Conservation (phyloP, 257 asterid genomes). For the Eucommia ulmoides region DNA sequence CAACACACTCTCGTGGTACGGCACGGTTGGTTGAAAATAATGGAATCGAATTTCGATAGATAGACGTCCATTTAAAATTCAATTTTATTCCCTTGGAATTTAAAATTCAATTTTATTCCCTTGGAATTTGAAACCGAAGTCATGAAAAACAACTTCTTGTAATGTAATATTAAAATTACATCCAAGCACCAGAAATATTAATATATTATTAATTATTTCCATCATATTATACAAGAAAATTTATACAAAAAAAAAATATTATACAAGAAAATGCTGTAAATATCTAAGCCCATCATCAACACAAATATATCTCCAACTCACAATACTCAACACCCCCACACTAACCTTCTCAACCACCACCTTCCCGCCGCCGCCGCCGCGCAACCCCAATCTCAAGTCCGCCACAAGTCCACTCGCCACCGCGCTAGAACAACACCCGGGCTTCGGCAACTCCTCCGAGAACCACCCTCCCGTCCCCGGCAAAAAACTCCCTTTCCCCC, state of each 20-base stretch:
- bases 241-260: no score
- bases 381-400: slow-evolving; percentile 60
- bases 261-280: slow-evolving; percentile 65
- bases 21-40: no score
- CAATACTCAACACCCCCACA: slow-evolving; percentile 59
- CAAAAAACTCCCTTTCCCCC: slow-evolving; percentile 51
- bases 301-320: slow-evolving; percentile 73
- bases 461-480: slow-evolving; percentile 88
- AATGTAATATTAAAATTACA: no score
- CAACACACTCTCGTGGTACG: no score
- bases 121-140: no score
- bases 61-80: no score
- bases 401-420: slow-evolving; percentile 58
- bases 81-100: no score
- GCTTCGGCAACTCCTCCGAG: slow-evolving; percentile 63
- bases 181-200: no score
- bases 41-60: no score
- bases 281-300: slow-evolving; percentile 77
- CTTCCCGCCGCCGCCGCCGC: slow-evolving; percentile 24
- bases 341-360: slow-evolving; percentile 59
- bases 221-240: not conserved
- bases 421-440: slow-evolving; percentile 45
- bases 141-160: no score
- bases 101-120: no score
- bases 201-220: no score